A percentile compares a stretch with the other conserved stretches of the same genome.
These are phyloP conservation scores for Aspergillus texensis DNA, from an alignment of 2,329 filamentous ascomycete species.

Conservation along the genomic window DNA sequence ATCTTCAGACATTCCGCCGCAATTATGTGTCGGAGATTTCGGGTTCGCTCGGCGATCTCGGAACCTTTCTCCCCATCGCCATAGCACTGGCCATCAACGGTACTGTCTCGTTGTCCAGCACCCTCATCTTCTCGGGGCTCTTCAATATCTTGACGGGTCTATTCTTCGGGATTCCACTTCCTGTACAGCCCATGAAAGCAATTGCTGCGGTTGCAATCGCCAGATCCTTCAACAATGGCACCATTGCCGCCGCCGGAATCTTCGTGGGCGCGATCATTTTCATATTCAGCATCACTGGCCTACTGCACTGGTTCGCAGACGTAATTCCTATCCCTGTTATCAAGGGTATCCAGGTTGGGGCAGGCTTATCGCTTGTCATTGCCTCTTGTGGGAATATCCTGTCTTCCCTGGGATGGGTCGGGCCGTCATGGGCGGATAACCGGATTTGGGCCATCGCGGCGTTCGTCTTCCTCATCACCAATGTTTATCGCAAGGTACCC, in stretches of 20 bases:
- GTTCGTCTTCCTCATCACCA: conserved; percentile 70
- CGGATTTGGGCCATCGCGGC: conserved; percentile 74
- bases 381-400: conserved; percentile 73
- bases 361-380: conserved; percentile 79
- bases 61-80: conserved; percentile 85
- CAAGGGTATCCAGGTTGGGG: conserved; percentile 93
- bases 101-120: conserved; percentile 80
- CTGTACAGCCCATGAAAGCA: conserved; percentile 88
- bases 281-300: conserved; percentile 74
- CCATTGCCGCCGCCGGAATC: conserved; percentile 81
- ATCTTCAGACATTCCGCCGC: conserved; percentile 57
- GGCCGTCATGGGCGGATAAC: conserved; percentile 72
- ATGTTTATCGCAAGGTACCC: conserved; percentile 67
- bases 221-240: conserved; percentile 64
- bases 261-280: conserved; percentile 75
- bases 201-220: conserved; percentile 89
- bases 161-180: conserved; percentile 83
- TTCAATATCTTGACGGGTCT: conserved; percentile 84
- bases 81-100: conserved; percentile 78
- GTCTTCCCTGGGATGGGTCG: conserved; percentile 67
- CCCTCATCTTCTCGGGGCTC: conserved; percentile 83
- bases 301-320: conserved; percentile 73
- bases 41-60: conserved; percentile 84
- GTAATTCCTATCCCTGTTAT: conserved; percentile 83
- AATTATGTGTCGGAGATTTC: conserved; percentile 76